Percentiles rank a stretch among this genome's conserved stretches.
Conservation (phyloP, 208 protist species). For the Trypanosoma platydactyli region DNA sequence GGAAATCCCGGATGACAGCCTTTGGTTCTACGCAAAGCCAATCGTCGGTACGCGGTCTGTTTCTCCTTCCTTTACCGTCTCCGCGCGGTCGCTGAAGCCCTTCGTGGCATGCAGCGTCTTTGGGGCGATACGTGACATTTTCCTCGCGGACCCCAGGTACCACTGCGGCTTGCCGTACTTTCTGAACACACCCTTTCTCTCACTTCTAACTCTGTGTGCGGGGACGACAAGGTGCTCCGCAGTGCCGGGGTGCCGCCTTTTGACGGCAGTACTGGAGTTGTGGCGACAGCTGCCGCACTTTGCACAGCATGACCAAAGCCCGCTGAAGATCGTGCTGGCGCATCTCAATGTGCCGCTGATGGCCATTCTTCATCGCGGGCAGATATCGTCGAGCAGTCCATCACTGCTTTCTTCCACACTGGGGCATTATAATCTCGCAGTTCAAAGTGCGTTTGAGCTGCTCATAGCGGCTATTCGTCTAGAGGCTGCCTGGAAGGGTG, state of each 20-base stretch:
- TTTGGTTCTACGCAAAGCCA: slow-evolving; percentile 42
- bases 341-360: slow-evolving; percentile 67
- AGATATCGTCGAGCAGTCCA: slow-evolving; percentile 20
- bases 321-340: slow-evolving; percentile 69
- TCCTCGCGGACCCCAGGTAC: slow-evolving; percentile 14
- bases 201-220: slow-evolving; percentile 40
- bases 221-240: slow-evolving; percentile 25
- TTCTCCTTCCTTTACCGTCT: slow-evolving; percentile 27
- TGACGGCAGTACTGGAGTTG: slow-evolving; percentile 58
- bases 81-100: slow-evolving; percentile 31
- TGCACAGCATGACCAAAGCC: slow-evolving; percentile 55
- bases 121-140: slow-evolving; percentile 25
- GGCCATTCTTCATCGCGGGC: slow-evolving; percentile 46
- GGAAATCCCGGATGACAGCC: slow-evolving; percentile 33
- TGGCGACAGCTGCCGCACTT: slow-evolving; percentile 60
- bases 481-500: slow-evolving; percentile 63
- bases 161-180: slow-evolving; percentile 37
- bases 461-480: slow-evolving; percentile 58
- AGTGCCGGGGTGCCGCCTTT: slow-evolving; percentile 52
- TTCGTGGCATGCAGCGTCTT: slow-evolving; percentile 31
- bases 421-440: slow-evolving; percentile 64
- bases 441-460: slow-evolving; percentile 60
- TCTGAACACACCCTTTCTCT: slow-evolving; percentile 65
- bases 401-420: slow-evolving; percentile 35
- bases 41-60: slow-evolving; percentile 29